A percentile compares a stretch with the other conserved stretches of the same genome.
These are phyloP conservation scores for Cordyceps cicadae DNA, from an alignment of 2,329 filamentous ascomycete species.

Conservation along the genomic window DNA sequence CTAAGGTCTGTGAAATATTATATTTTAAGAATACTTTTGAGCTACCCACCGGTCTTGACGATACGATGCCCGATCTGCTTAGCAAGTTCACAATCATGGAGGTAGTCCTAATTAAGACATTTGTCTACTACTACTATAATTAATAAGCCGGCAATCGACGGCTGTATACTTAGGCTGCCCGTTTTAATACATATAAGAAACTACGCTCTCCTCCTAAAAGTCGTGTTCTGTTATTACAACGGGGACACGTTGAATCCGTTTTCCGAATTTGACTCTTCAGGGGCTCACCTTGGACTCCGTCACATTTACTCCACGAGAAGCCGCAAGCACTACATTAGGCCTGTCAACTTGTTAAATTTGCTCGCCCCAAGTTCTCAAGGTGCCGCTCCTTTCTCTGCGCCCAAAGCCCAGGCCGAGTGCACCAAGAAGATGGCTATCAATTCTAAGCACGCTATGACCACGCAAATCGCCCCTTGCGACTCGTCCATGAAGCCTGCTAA, in stretches of 20 bases:
- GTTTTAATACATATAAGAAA: not conserved
- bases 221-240: not conserved
- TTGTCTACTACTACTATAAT: not conserved
- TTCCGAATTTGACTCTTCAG: no score
- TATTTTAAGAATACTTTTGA: not conserved
- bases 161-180: not conserved
- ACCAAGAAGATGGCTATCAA: not conserved
- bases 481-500: not conserved
- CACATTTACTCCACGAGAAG: no score
- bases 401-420: not conserved
- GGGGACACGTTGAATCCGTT: not conserved
- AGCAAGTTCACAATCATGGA: not conserved
- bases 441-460: not conserved
- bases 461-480: not conserved
- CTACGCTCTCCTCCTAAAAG: not conserved
- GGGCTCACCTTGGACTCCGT: no score
- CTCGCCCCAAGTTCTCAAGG: constrained; percentile 68
- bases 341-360: constrained; percentile 87
- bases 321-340: constrained; percentile 85
- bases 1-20: not conserved
- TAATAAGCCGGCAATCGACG: not conserved
- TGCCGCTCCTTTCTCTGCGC: not conserved
- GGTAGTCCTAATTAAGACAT: not conserved
- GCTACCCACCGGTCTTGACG: not conserved
- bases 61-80: not conserved